Base-by-base conservation (phyloP, 495 filamentous ascomycete genomes). In the Paragyromitra xinjiangensis region DNA sequence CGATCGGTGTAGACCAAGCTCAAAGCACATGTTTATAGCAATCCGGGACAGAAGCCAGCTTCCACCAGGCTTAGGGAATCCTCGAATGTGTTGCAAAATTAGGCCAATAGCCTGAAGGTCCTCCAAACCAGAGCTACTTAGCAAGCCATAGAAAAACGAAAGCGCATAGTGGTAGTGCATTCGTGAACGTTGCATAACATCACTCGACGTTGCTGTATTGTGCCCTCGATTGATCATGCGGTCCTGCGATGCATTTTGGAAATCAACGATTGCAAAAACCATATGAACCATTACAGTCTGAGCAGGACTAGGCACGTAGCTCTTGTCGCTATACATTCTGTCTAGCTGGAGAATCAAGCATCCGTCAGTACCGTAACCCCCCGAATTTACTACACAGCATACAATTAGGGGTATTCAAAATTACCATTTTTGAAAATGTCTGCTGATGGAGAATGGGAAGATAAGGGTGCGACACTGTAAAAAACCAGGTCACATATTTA, bases 11-110 rank as follows among this genome's bases (percentile, higher is more conserved):
- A 94, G 83, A 42, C 91, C 91, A 55, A 92, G 81, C 77, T 94
- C 92, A 64, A 94, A 85, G 40, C 91, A 91, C 68, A 91, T 83
- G 44, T 87, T 85, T 29, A 93, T 84, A 8, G 90, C 88, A 56
- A 86, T 87, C 67, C 86, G 87, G 44, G 87, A 87, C 51, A 92
- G 84, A 72, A 90, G 87, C 85, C 88, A 90, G 26, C 90, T 90
- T 64, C 90, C 90, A 29, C 90, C 91, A 34, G 93, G 92, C 78
- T 93, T 93, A n/a, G 92, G 91, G 67, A 93, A 91, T 76, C 88
- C 90, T 63, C 93, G 88, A 1, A 92, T 87, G 82, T 94, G 91
- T 8, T 86, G 79, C 59, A 87, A 88, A 61, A 95, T 88, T 84
- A 94, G 85, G 19, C 89, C 85, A 66, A 94, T 75, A 3, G 92